Evolutionary conservation across 768 basidiomycete species (phyloP).

Genomic region (Cubamyces sp.): DNA sequence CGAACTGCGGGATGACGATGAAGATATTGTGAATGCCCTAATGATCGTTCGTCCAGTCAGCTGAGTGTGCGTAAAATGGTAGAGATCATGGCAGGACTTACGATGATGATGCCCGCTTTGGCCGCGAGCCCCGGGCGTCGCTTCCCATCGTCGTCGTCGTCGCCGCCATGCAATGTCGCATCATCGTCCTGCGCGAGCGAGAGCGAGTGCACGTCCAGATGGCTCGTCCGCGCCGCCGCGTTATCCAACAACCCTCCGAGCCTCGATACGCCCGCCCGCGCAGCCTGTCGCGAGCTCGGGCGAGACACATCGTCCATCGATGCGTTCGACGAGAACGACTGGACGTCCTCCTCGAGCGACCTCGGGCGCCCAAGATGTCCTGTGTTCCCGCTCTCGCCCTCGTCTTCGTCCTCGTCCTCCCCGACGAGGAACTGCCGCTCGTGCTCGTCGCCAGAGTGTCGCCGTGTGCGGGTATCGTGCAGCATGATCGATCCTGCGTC

Average conservation of each 20-base stretch:
- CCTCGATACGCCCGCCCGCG: not conserved
- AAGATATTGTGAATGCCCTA: slow-evolving; percentile 97
- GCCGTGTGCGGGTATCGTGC: slow-evolving; percentile 41
- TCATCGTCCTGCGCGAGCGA: slow-evolving; percentile 17
- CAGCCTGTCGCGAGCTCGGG: slow-evolving; percentile 7
- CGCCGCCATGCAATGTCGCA: slow-evolving; percentile 21
- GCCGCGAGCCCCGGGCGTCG: slow-evolving; percentile 55
- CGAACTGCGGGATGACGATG: slow-evolving; percentile 92
- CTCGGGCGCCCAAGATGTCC: not conserved
- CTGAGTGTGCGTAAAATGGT: too few species aligned
- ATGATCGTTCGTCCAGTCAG: not conserved
- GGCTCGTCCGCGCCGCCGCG: slow-evolving; percentile 52
- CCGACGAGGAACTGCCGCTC: slow-evolving; percentile 37
- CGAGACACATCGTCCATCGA: slow-evolving; percentile 30
- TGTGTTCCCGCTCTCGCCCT: slow-evolving; percentile 10
- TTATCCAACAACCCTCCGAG: slow-evolving; percentile 43
- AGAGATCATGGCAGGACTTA: slow-evolving; percentile 42
- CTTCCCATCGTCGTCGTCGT: slow-evolving; percentile 30
- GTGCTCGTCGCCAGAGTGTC: slow-evolving; percentile 27
- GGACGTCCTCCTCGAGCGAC: slow-evolving; percentile 33
- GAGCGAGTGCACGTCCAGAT: slow-evolving; percentile 42
- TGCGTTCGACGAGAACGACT: slow-evolving; percentile 33
- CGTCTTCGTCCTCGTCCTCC: slow-evolving; percentile 33
- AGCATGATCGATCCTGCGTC: slow-evolving; percentile 44
- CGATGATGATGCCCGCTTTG: slow-evolving; percentile 88